Conservation (phyloP, 2,329 filamentous ascomycete genomes). For the Aureobasidium subglaciale region DNA sequence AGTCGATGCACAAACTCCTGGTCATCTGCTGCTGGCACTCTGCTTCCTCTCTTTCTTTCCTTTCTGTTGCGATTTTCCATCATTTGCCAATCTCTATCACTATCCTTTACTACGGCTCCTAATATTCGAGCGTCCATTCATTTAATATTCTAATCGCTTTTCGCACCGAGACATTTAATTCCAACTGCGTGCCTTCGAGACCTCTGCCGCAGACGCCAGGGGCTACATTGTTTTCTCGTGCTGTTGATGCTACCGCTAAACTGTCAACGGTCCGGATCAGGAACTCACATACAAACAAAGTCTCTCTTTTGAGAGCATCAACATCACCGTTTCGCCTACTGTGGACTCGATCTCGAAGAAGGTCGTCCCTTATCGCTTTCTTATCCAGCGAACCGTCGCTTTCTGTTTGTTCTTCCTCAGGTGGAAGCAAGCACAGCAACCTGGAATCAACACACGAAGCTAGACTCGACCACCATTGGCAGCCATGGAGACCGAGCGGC, state of each 20-base stretch:
- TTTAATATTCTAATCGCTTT: background rate
- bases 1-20: constrained; percentile 10
- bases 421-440: background rate
- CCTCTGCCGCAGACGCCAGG: constrained; percentile 5
- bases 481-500: constrained; percentile 13
- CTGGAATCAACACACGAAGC: background rate
- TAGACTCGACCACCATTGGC: background rate
- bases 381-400: constrained; percentile 3
- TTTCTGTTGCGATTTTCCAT: background rate
- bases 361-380: constrained; percentile 1
- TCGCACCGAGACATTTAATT: constrained; percentile 9
- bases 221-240: constrained; percentile 4
- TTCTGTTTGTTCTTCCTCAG: constrained; percentile 5
- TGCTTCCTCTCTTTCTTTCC: background rate
- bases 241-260: constrained; percentile 10
- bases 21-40: background rate
- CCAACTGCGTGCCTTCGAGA: constrained; percentile 10
- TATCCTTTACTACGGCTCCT: background rate
- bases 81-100: background rate
- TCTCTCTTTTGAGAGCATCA: constrained; percentile 1
- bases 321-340: background rate
- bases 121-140: constrained; percentile 11
- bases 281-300: constrained; percentile 8
- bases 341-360: background rate
- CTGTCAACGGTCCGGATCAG: constrained; percentile 6